These are phyloP conservation scores for Leccinum barrowsii DNA, from an alignment of 768 basidiomycete genomes.

Conservation along the genomic window DNA sequence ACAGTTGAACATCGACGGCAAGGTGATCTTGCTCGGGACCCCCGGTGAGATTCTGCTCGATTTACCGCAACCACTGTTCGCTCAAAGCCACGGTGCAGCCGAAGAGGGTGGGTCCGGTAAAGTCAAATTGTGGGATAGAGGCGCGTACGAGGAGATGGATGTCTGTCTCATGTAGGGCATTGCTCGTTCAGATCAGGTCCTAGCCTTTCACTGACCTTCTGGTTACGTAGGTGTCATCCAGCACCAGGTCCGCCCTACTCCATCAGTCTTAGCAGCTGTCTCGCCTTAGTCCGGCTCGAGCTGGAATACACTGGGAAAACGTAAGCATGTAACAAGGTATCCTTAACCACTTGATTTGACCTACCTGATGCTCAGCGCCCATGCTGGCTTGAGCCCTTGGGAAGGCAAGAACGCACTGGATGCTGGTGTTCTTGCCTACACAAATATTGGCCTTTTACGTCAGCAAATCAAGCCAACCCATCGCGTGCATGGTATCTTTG, in stretches of 20 bases:
- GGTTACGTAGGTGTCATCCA: conserved; percentile 64
- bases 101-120: conserved; percentile 82
- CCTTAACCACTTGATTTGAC: too few species aligned
- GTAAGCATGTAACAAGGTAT: conserved; percentile 34
- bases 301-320: conserved; percentile 74
- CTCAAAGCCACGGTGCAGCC: conserved; percentile 36
- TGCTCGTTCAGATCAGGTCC: background rate
- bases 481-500: conserved; percentile 78
- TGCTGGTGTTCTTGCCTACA: conserved; percentile 81
- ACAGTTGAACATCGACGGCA: conserved; percentile 60
- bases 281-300: conserved; percentile 55
- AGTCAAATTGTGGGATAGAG: conserved; percentile 58
- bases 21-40: conserved; percentile 70
- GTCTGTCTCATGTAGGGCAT: conserved; percentile 61
- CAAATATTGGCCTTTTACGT: conserved; percentile 70
- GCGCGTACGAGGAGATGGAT: conserved; percentile 73
- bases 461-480: conserved; percentile 79
- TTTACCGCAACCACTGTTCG: background rate
- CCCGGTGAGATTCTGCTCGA: conserved; percentile 47
- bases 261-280: conserved; percentile 58
- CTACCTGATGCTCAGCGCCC: conserved; percentile 46
- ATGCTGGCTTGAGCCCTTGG: conserved; percentile 82
- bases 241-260: conserved; percentile 68
- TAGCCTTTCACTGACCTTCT: background rate
- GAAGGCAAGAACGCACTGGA: conserved; percentile 82